These are phyloP conservation scores for Quercus robur DNA, from an alignment of 306 rosid genomes.

Conservation along the genomic window DNA sequence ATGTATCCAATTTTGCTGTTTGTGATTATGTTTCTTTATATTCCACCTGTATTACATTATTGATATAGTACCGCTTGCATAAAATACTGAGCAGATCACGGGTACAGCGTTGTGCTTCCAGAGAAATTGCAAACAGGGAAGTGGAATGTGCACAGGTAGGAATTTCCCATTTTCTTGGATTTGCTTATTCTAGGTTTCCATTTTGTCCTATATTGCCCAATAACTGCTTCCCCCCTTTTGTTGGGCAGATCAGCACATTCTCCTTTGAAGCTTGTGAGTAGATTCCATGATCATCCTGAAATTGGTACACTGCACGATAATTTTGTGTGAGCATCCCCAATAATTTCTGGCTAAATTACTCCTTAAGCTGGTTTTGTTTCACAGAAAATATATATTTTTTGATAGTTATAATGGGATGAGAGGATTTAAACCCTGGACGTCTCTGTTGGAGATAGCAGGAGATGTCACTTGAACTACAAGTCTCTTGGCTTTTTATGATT, in stretches of 20 bases:
- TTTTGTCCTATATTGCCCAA: slow-evolving; percentile 3
- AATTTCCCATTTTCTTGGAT: slow-evolving; percentile 17
- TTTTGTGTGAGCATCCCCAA: slow-evolving; percentile 71
- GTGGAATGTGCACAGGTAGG: slow-evolving; percentile 93
- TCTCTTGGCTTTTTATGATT: background rate
- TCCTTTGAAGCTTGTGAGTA: slow-evolving; percentile 77
- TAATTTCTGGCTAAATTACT: slow-evolving; percentile 1
- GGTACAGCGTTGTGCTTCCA: slow-evolving; percentile 91
- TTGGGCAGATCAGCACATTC: slow-evolving; percentile 65
- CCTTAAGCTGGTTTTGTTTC: background rate
- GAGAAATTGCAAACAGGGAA: slow-evolving; percentile 93
- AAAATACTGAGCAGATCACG: slow-evolving; percentile 70
- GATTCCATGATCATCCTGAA: slow-evolving; percentile 78
- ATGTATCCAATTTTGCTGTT: background rate
- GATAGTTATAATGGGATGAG: too few relatives aligned
- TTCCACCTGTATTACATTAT: background rate
- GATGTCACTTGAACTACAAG: too few relatives aligned
- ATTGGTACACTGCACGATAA: slow-evolving; percentile 89
- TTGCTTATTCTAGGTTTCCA: background rate
- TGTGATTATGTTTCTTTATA: background rate
- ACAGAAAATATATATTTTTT: background rate
- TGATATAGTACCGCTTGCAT: slow-evolving; percentile 24
- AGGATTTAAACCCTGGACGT: too few relatives aligned
- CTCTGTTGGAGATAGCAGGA: too few relatives aligned
- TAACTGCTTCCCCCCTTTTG: background rate